A percentile compares a stretch with the other conserved stretches of the same genome.
These are phyloP conservation scores for Fusarium graminum DNA, from an alignment of 2,329 filamentous ascomycete genomes.

Conservation along the genomic window DNA sequence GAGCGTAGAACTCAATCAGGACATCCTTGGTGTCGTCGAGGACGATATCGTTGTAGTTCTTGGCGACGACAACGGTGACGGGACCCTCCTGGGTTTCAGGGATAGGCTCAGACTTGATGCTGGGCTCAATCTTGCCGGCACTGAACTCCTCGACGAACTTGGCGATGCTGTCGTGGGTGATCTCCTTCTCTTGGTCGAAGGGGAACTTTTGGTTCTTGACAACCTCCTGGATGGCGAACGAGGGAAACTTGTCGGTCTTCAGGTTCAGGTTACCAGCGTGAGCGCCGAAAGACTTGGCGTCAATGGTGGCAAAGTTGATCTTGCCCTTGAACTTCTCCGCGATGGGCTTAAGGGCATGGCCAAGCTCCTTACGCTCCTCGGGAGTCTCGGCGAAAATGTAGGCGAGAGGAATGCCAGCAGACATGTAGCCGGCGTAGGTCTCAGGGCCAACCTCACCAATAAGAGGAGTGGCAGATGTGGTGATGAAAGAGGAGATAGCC, in stretches of 20 bases:
- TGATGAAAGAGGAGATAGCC: conserved; percentile 84
- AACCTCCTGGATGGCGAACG: conserved; percentile 97
- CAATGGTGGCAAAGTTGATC: conserved; percentile 98
- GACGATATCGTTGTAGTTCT: conserved; percentile 92
- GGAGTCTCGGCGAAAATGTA: conserved; percentile 96
- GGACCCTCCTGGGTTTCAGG: conserved; percentile 93
- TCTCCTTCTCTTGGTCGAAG: conserved; percentile 84
- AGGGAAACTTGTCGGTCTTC: conserved; percentile 92
- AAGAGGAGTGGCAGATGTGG: conserved; percentile 86
- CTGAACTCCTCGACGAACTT: conserved; percentile 89
- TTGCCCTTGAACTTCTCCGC: conserved; percentile 93
- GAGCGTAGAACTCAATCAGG: conserved; percentile 97
- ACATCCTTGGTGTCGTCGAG: conserved; percentile 97
- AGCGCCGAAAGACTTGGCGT: conserved; percentile 92
- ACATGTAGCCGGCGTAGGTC: conserved; percentile 96
- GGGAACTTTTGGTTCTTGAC: conserved; percentile 98
- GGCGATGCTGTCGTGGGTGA: conserved; percentile 78
- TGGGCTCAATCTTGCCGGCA: conserved; percentile 89
- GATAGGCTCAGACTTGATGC: conserved; percentile 98
- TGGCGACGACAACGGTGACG: conserved; percentile 89
- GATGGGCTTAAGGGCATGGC: conserved; percentile 82
- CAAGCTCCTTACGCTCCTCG: conserved; percentile 87
- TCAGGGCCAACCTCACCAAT: conserved; percentile 97
- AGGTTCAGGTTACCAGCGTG: conserved; percentile 98
- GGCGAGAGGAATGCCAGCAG: conserved; percentile 88